A percentile compares a stretch with the other conserved stretches of the same genome.
Conservation (phyloP, 768 basidiomycete genomes). For the Phlebiopsis flavidoalba region DNA sequence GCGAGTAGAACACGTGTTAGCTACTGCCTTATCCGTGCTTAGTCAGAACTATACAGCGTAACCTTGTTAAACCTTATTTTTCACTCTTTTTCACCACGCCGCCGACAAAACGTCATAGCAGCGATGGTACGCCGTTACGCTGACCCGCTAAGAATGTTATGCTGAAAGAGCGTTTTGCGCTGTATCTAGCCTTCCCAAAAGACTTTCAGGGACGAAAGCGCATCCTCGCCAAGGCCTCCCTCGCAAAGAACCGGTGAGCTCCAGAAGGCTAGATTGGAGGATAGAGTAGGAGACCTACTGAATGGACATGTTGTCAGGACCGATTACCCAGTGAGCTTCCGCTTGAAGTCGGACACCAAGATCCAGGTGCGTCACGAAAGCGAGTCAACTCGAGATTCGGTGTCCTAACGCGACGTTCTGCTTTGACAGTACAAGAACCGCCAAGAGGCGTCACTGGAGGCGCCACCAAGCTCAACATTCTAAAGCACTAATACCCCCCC, state of each 20-base stretch:
- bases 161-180: slow-evolving; percentile 43
- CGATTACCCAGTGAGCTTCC: slow-evolving; percentile 99
- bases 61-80: slow-evolving; percentile 24
- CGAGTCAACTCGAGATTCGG: background rate
- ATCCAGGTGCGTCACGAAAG: slow-evolving; percentile 61
- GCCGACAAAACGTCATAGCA: slow-evolving; percentile 23
- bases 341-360: slow-evolving; percentile 92
- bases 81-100: slow-evolving; percentile 20
- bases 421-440: slow-evolving; percentile 71
- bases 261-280: background rate
- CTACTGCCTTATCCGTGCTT: slow-evolving; percentile 13
- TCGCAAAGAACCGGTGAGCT: slow-evolving; percentile 89
- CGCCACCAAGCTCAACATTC: slow-evolving; percentile 98
- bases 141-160: slow-evolving; percentile 10
- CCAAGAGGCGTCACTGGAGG: slow-evolving; percentile 98
- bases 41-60: slow-evolving; percentile 30
- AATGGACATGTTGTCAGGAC: slow-evolving; percentile 41
- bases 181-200: slow-evolving; percentile 91
- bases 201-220: slow-evolving; percentile 95
- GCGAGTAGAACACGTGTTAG: background rate
- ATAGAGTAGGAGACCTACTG: background rate
- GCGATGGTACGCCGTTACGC: slow-evolving; percentile 23
- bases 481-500: slow-evolving; percentile 43
- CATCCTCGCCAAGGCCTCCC: slow-evolving; percentile 91
- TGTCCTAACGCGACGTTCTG: background rate